These are phyloP conservation scores for Sporothrix mexicana DNA, from an alignment of 2,329 filamentous ascomycete genomes.

Conservation along the genomic window DNA sequence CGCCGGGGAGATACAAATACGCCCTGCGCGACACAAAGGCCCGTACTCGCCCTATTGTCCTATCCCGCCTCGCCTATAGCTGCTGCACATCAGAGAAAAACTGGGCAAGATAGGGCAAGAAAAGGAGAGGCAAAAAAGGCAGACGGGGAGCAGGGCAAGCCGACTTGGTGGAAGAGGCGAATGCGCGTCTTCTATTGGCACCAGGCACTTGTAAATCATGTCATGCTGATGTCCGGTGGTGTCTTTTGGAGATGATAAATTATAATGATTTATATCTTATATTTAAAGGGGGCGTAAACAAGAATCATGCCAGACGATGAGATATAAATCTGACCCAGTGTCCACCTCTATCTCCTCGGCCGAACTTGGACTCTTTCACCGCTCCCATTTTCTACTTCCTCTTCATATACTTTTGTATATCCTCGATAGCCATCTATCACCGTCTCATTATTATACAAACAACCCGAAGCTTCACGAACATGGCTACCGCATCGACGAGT, in stretches of 20 bases:
- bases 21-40: not conserved
- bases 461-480: not conserved
- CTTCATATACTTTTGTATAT: not conserved
- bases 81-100: not conserved
- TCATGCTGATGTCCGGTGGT: not conserved
- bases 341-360: not conserved
- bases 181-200: not conserved
- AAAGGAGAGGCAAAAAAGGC: not conserved
- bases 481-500: not conserved
- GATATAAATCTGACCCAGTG: conserved; percentile 8
- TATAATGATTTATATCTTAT: too few relatives aligned
- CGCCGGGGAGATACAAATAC: not conserved
- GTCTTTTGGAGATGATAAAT: not conserved
- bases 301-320: not conserved
- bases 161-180: not conserved
- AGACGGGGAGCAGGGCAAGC: not conserved
- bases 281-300: not conserved
- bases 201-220: not conserved
- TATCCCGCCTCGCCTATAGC: not conserved
- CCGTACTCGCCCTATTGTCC: not conserved
- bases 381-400: too few relatives aligned
- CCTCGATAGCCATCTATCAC: not conserved
- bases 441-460: not conserved
- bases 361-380: too few relatives aligned
- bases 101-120: not conserved